Conservation (phyloP, 2,329 filamentous ascomycete species). For the Calonectria crousiana region DNA sequence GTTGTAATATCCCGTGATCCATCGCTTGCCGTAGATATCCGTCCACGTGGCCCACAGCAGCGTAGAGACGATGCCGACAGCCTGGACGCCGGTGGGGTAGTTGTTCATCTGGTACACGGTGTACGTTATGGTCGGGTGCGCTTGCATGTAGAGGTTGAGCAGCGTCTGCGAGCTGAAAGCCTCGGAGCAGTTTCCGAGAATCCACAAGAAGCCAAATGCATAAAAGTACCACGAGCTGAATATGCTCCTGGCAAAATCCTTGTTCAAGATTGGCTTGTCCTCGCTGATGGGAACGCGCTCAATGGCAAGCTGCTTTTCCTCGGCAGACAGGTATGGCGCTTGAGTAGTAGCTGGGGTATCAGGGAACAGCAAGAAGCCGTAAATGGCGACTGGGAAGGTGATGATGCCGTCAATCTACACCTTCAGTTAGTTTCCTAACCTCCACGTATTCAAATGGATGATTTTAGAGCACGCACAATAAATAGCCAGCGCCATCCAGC, state of each 20-base stretch:
- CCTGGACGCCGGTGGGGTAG: conserved; percentile 26
- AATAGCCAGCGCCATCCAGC: conserved; percentile 30
- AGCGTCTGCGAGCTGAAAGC: conserved; percentile 46
- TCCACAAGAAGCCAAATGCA: conserved; percentile 50
- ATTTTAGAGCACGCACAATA: conserved; percentile 12
- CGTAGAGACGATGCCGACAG: conserved; percentile 23
- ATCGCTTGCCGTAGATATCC: conserved; percentile 47
- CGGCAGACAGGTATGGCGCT: conserved; percentile 49
- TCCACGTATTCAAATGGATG: background rate
- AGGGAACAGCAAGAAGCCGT: conserved; percentile 62
- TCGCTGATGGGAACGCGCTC: conserved; percentile 12
- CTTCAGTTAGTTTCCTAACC: background rate
- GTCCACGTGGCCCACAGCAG: conserved; percentile 23
- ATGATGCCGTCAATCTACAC: conserved; percentile 62
- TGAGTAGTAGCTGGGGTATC: conserved; percentile 56
- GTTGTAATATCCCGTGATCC: conserved; percentile 30
- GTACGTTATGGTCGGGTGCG: conserved; percentile 17
- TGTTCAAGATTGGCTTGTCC: conserved; percentile 10
- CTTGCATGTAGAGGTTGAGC: conserved; percentile 26
- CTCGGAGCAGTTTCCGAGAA: conserved; percentile 51
- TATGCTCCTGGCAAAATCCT: conserved; percentile 37
- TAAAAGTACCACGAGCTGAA: conserved; percentile 32
- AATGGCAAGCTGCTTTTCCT: conserved; percentile 37
- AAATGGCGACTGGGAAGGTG: conserved; percentile 64
- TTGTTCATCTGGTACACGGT: conserved; percentile 27